Evolutionary conservation across 768 basidiomycete species (phyloP), one percentile per base, ranked within the genome.

Genomic region (Tylopilus balloui): DNA sequence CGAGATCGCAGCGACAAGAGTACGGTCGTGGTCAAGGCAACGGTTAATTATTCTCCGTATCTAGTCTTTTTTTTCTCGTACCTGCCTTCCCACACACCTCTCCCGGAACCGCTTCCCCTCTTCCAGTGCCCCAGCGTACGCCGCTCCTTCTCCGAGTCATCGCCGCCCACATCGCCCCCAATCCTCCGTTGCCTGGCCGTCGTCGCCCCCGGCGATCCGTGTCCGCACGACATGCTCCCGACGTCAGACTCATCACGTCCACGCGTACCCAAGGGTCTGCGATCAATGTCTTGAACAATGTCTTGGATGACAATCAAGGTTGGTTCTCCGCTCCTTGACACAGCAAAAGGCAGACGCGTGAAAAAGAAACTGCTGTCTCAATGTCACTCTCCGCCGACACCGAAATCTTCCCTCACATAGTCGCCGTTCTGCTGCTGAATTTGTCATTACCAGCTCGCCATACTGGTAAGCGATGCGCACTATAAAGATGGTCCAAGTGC

Each of bases 1-100:
- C 67, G 65, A 65, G 65, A 69, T 68, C 55, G 65, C 59, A 56
- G 43, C 51, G 52, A 63, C 60, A 54, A 11, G 56, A 54, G 62
- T 51, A 67, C 62, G 62, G 70, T 32, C 63, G 76, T 77, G 74
- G 75, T 75, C 76, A 78, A 76, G 76, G 75, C 75, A 77, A 77
- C 76, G 56, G 52, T 40, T 52, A 45, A 56, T 59, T 49, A 53
- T 48, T 23, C 43, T 34, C 15, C 48, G 21, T 52, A 42, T 37
- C 38, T 34, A 32, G 20, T 25, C 38, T 29, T 46, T 21, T 6
- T 31, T 31, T n/a, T 39, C 3, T 35, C 35, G 35, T 36, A 19
- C 55, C 52, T 28, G 40, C 25, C 55, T 46, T 56, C 45, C 41
- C 55, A 48, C 55, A 56, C 54, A 11, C 46, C 21, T 13, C 23